Conservation (phyloP, 352 stramenopile species). For the Globisporangium megalacanthum region DNA sequence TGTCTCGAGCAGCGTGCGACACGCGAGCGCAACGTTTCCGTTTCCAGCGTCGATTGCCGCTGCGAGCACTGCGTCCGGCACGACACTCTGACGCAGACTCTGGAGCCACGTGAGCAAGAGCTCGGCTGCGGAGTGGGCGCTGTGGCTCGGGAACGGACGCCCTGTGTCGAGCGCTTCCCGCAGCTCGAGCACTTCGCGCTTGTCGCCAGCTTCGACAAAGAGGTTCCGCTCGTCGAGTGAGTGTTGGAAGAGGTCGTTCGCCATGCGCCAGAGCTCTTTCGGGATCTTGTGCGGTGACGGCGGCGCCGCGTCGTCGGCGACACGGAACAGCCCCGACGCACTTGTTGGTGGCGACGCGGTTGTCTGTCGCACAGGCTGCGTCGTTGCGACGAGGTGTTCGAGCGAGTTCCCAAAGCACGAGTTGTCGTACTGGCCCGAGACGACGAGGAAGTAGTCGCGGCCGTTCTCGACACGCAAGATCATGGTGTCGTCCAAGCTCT, state of each 20-base stretch:
- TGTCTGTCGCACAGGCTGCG: slow-evolving; percentile 81
- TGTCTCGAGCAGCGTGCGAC: too few species aligned
- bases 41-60: too few species aligned
- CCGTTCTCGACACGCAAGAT: slow-evolving; percentile 96
- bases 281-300: slow-evolving; percentile 76
- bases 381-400: slow-evolving; percentile 91
- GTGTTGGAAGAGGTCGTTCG: slow-evolving; percentile 93
- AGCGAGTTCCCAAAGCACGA: slow-evolving; percentile 95
- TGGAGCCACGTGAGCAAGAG: slow-evolving; percentile 89
- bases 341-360: slow-evolving; percentile 11
- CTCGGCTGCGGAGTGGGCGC: slow-evolving; percentile 89
- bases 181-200: slow-evolving; percentile 60
- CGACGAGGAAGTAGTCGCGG: slow-evolving; percentile 93
- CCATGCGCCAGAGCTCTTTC: slow-evolving; percentile 97
- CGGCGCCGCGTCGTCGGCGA: slow-evolving; percentile 9
- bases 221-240: slow-evolving; percentile 76
- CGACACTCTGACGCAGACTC: slow-evolving; percentile 86
- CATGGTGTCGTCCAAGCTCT: slow-evolving; percentile 96
- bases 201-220: slow-evolving; percentile 71
- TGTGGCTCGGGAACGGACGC: slow-evolving; percentile 70
- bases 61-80: slow-evolving; percentile 80
- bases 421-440: slow-evolving; percentile 89
- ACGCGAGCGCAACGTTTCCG: too few species aligned
- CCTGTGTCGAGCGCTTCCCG: slow-evolving; percentile 93
- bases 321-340: slow-evolving; percentile 39